Evolutionary conservation across 805 yeast genomes (phyloP), one percentile per base, ranked within the genome.

Genomic region (Pichia paraexigua): DNA sequence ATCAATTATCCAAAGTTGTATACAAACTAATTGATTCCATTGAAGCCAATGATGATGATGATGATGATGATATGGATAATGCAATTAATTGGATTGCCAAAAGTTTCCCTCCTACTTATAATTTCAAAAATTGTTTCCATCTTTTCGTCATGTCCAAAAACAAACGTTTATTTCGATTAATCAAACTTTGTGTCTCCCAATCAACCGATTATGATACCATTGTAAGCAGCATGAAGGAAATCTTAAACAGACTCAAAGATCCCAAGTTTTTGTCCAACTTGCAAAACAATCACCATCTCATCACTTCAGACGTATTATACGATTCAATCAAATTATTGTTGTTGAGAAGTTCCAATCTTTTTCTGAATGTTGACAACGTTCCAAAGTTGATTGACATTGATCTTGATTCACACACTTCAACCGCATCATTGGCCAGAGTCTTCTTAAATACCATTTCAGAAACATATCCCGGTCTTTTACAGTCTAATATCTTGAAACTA

Each of bases 341-440:
- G 37, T 82, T 79, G 57, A 73, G 96, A 56, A 65, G 84, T 0
- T 75, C 91, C 0, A 72, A 77, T 32, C 65, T 85, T 3, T 61
- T 83, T 22, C 85, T 76, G 65, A 90, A 88, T 68, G 76, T 77
- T 58, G 77, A 87, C 21, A 85, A 80, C 59, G 71, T 88, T 20
- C 65, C 76, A 0, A 71, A 78, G 18, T 66, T 87, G 5, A 65
- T 86, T n/a, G 72, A 67, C 20, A 59, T 72, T 37, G 68, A 24
- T 24, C 25, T 24, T 24, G 25, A 24, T 24, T 24, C 25, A 24
- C 7, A 78, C 7, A 73, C 71, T 50, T 71, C 17, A 5, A 13
- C 35, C n/a, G 35, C n/a, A 12, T 7, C 35, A 12, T 30, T 13
- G 27, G 30, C 30, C 7, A 10, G 30, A 10, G 75, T 90, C 0